Evolutionary conservation across 331 rosid species (phyloP), one percentile per base, ranked within the genome.

Genomic region (Malus hybrid): DNA sequence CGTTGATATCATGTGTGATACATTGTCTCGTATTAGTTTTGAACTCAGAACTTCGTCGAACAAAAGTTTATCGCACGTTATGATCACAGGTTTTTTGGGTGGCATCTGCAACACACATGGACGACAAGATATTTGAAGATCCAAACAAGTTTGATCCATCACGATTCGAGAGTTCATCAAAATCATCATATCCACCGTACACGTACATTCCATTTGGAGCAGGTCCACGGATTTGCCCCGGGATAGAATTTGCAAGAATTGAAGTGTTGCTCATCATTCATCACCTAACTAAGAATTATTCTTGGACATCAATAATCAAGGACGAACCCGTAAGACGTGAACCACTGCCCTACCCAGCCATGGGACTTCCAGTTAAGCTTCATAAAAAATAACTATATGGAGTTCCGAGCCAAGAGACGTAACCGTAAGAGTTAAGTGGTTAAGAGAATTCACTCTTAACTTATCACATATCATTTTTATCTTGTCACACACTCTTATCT

Each of bases 161-260:
- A 2, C 39, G 80, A 33, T 57, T 77, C n/a, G 64, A 31, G 52
- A 69, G 67, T 56, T 62, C 71, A 15, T 12, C 42, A 20, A 77
- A 68, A 20, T 69, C 70, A 5, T 69, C 64, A 3, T 48, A 27
- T 55, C 70, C 65, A 10, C 65, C 75, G 0, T 77, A 46, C 80
- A n/a, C 69, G 5, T 69, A 69, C 69, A 59, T 68, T 57, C 70
- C 69, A 46, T 77, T 77, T 28, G 80, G 80, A 11, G 74, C 69
- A 19, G 80, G 74, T 4, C 69, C 61, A 0, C 36, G 74, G 46
- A 69, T 56, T 2, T 76, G 75, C 44, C 63, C 75, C 20, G 54
- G 75, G 2, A 7, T 46, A 19, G 70, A 69, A 14, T 77, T 77
- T 77, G 54, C 80, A 16, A 70, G 48, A 18, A 50, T 76, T 27